Evolutionary conservation across 306 rosid genomes (phyloP).

Genomic region (Biancaea sappan): DNA sequence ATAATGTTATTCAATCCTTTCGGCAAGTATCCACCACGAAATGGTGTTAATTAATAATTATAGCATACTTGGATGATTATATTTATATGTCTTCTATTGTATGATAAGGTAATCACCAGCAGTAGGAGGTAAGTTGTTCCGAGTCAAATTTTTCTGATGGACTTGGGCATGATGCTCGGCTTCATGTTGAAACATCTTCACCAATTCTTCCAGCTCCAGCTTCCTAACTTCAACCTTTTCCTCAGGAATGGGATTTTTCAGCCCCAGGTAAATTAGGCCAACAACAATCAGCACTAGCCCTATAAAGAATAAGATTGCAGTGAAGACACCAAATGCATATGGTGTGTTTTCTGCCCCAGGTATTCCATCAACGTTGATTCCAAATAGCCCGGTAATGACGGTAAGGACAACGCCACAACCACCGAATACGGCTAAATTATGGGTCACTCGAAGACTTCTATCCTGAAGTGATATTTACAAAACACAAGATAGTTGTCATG

Average conservation of each 20-base stretch:
- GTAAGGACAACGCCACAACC: conserved; percentile 88
- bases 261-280: conserved; percentile 65
- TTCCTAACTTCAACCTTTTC: conserved; percentile 74
- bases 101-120: conserved; percentile 68
- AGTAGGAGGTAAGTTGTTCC: conserved; percentile 78
- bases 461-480: conserved; percentile 56
- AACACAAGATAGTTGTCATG: conserved; percentile 26
- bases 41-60: no score
- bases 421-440: conserved; percentile 80
- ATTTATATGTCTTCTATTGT: conserved; percentile 30
- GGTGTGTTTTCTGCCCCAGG: conserved; percentile 70
- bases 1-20: background rate
- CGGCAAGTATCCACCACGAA: background rate
- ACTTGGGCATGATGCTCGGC: conserved; percentile 96
- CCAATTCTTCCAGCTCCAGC: conserved; percentile 77
- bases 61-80: background rate
- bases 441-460: conserved; percentile 86
- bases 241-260: conserved; percentile 60
- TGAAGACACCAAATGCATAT: conserved; percentile 79
- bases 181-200: conserved; percentile 90
- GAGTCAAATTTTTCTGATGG: conserved; percentile 44
- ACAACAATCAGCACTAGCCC: conserved; percentile 58
- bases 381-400: conserved; percentile 82
- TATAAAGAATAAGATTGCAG: conserved; percentile 60
- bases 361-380: conserved; percentile 95